These are phyloP conservation scores for Fusarium dlaminii DNA, from an alignment of 2,329 filamentous ascomycete species.

Conservation along the genomic window DNA sequence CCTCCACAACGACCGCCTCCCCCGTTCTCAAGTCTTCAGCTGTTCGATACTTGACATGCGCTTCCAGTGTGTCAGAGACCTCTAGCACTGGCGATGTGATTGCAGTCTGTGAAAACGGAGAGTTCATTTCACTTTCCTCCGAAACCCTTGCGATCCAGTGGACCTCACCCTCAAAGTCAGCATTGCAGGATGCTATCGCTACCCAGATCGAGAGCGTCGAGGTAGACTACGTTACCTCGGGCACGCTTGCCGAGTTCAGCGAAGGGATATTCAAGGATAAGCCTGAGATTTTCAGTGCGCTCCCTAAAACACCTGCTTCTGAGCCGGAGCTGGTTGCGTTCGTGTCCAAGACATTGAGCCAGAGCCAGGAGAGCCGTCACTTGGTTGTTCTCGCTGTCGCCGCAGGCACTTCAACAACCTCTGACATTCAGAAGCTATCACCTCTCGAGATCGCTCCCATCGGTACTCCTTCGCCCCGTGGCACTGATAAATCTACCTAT, in stretches of 20 bases:
- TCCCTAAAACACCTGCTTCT: conserved; percentile 58
- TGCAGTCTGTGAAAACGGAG: conserved; percentile 67
- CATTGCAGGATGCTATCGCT: conserved; percentile 49
- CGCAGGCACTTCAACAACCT: conserved; percentile 33
- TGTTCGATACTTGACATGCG: conserved; percentile 49
- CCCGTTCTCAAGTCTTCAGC: conserved; percentile 53
- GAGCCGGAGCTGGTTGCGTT: conserved; percentile 64
- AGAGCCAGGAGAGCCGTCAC: conserved; percentile 45
- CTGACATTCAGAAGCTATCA: conserved; percentile 49
- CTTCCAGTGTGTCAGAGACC: conserved; percentile 41
- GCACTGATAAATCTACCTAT: conserved; percentile 49
- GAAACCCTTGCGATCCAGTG: conserved; percentile 55
- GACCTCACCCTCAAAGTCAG: conserved; percentile 47
- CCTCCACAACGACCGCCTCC: conserved; percentile 57
- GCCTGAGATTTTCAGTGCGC: conserved; percentile 61
- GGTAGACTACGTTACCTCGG: conserved; percentile 61
- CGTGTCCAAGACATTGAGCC: conserved; percentile 54
- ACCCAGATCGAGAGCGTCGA: conserved; percentile 50
- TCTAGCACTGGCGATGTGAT: conserved; percentile 55
- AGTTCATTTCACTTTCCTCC: conserved; percentile 68
- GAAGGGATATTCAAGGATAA: conserved; percentile 66
- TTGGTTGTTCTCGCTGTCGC: conserved; percentile 48
- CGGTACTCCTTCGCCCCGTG: conserved; percentile 34
- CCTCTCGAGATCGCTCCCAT: conserved; percentile 54
- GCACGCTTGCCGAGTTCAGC: conserved; percentile 58